Conservation (phyloP, 345 rosid genomes). For the Carallia pectinifolia region DNA sequence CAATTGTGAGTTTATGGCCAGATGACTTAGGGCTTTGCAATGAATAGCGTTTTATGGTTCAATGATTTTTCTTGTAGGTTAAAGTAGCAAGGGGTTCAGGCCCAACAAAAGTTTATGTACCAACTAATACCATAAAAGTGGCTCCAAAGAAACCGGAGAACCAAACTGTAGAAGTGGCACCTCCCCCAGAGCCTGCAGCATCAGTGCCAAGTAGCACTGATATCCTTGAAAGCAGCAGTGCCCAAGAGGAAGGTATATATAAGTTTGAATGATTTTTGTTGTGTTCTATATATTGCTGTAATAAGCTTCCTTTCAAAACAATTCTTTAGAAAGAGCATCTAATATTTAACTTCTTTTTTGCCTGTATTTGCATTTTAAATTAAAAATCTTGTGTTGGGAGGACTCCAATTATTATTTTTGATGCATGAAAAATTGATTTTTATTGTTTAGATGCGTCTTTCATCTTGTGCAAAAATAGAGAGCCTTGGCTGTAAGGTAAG, state of each 20-base stretch:
- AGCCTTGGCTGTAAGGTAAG: too few relatives aligned
- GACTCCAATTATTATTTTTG: not conserved
- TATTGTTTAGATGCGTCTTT: not conserved
- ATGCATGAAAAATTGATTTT: not conserved
- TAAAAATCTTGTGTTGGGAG: not conserved
- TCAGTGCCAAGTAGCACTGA: slow-evolving; percentile 18
- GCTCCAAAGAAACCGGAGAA: slow-evolving; percentile 20
- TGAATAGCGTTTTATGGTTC: not conserved
- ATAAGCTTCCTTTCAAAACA: not conserved
- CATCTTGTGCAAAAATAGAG: too few relatives aligned
- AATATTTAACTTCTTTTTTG: not conserved
- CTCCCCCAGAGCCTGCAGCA: slow-evolving; percentile 20
- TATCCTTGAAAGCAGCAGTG: slow-evolving; percentile 12
- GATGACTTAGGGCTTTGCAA: not conserved
- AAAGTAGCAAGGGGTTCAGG: slow-evolving; percentile 17
- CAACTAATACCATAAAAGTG: slow-evolving; percentile 8
- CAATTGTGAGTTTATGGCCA: slow-evolving; percentile 25
- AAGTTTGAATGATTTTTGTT: not conserved
- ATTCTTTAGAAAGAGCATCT: not conserved
- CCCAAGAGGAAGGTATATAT: slow-evolving; percentile 22
- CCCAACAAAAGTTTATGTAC: slow-evolving; percentile 14
- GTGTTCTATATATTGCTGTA: not conserved
- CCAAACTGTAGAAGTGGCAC: slow-evolving; percentile 7
- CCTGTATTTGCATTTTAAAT: not conserved
- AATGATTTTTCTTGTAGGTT: slow-evolving; percentile 16